Evolutionary conservation across 305 asterid genomes (phyloP), one percentile per base, ranked within the genome.

Genomic region (Fraxinus platypoda): DNA sequence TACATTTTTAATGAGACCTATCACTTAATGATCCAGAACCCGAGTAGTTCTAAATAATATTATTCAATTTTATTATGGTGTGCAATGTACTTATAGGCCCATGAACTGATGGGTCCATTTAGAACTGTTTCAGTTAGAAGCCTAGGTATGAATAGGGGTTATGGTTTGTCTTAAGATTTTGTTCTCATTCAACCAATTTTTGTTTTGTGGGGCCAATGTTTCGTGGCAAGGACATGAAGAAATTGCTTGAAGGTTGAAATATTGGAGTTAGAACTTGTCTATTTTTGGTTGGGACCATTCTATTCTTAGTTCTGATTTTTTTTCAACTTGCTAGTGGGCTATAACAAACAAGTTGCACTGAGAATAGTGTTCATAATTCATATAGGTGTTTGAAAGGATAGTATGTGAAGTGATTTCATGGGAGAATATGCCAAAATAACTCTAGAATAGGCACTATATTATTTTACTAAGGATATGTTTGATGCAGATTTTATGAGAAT

Each of bases 61-160:
- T 34, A 34, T 34, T 34, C 37, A 34, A 34, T 41, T 41, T 41
- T 41, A 41, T 41, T 41, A 41, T 41, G 1, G 15, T 41, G 15
- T 2, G 15, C 49, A 41, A 11, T 41, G 49, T 41, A 41, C 49
- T 41, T 38, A 9, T 1, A 38, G 11, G 15, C 15, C 49, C 49
- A 41, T 9, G 15, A 41, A 9, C 49, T 43, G 54, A 43, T 23
- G 90, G 92, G 92, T 81, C 93, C 91, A 87, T 87, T 30, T 70
- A 21, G 54, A 84, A 85, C 89, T 75, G 85, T 90, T 89, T 90
- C 80, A 17, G 90, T 83, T 88, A 81, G 78, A 26, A 66, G 74
- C 35, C 35, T 66, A 11, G 74, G 34, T 12, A 26, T 2, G 81
- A 77, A 64, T 71, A 52, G 64, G 38, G 38, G 57, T 12, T 46